phyloP scores from a whole-genome alignment of 495 filamentous ascomycete genomes.

The Darksidea phi region DNA sequence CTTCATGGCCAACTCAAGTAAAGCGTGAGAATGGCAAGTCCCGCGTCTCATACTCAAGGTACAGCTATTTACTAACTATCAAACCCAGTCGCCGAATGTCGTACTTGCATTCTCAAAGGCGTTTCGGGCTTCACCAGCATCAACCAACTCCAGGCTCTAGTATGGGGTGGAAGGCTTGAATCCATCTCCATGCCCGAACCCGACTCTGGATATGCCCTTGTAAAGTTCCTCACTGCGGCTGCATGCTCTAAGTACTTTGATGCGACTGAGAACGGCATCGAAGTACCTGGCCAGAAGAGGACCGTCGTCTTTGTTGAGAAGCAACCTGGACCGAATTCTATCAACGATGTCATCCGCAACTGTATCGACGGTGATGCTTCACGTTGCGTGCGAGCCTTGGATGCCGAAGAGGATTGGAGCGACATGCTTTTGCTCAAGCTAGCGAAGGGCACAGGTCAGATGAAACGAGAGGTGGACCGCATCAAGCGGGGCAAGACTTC shows the following conservation, averaged over 20 bases:
- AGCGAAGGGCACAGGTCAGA: constrained; percentile 34
- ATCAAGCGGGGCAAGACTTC: constrained; percentile 42
- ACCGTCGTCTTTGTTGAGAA: constrained; percentile 43
- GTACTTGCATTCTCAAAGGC: constrained; percentile 44
- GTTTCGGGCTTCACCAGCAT: constrained; percentile 40
- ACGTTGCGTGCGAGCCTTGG: constrained; percentile 47
- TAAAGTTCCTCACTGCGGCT: constrained; percentile 48
- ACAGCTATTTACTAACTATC: neutral
- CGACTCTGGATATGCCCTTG: constrained; percentile 35
- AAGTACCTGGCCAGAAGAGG: constrained; percentile 27
- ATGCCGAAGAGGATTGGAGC: constrained; percentile 42
- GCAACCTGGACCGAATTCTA: constrained; percentile 42
- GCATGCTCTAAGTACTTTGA: constrained; percentile 47
- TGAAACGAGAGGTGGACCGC: constrained; percentile 44
- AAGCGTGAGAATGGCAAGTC: constrained; percentile 28
- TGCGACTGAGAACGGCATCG: constrained; percentile 49
- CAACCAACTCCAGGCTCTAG: constrained; percentile 45
- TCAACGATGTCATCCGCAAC: constrained; percentile 43
- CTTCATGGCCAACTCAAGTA: constrained; percentile 22
- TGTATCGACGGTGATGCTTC: constrained; percentile 44
- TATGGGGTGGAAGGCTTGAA: constrained; percentile 51
- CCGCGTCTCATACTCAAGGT: neutral
- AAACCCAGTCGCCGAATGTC: constrained; percentile 42
- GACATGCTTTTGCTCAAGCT: constrained; percentile 40
- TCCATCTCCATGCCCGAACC: constrained; percentile 24